phyloP scores from a whole-genome alignment of 257 asterid genomes.

The Rubia yunnanensis region DNA sequence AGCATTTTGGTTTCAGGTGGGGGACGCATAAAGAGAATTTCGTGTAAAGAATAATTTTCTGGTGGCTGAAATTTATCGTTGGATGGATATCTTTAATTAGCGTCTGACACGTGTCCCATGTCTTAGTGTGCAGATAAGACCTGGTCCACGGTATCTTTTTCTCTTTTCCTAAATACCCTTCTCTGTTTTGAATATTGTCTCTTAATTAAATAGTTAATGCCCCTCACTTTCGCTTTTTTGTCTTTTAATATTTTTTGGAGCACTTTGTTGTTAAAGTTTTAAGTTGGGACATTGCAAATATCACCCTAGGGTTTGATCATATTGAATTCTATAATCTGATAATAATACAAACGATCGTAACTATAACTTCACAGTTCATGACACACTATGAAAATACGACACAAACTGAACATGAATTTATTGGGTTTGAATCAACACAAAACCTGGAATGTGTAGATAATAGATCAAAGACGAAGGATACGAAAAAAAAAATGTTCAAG shows the following conservation, averaged over 20 bases:
- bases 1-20: background rate
- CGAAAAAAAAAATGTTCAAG: no score
- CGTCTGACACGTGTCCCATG: conserved; percentile 12
- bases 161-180: conserved; percentile 16
- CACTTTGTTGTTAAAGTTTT: background rate
- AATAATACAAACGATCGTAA: no score
- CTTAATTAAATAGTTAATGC: background rate
- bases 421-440: no score
- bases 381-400: no score
- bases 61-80: conserved; percentile 37
- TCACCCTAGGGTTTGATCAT: no score
- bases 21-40: background rate
- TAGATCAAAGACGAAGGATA: no score
- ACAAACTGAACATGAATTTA: no score
- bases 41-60: conserved; percentile 15
- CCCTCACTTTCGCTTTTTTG: background rate
- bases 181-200: background rate
- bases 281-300: background rate
- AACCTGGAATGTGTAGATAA: no score
- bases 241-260: background rate
- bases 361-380: no score
- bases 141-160: conserved; percentile 32
- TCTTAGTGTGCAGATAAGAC: conserved; percentile 29
- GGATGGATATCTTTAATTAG: conserved; percentile 1
- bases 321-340: no score